Evolutionary conservation across 257 asterid species (phyloP), one percentile per base, ranked within the genome.

Genomic region (Thymus mandschuricus): DNA sequence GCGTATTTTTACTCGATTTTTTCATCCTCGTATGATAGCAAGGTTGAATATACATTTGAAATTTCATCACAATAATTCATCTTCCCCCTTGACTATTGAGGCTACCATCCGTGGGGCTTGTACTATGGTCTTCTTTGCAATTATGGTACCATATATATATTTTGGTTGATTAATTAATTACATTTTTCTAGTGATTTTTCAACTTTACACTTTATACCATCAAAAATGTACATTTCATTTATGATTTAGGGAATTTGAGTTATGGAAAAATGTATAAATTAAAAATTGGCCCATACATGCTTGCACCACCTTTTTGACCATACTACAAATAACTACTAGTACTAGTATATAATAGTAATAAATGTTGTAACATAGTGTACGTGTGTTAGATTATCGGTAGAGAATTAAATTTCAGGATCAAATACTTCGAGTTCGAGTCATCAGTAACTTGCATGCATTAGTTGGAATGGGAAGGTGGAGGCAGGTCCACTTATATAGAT

Each of bases 51-150:
- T 21, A 21, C 21, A 21, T 7, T 38, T 60, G 27, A 15, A 38
- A 9, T 60, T 35, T n/a, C 49, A 60, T 60, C 49, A 59, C 60
- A 54, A 54, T 10, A 54, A 21, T 21, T 54, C 60, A 54, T 3
- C 3, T 52, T 52, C 21, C 11, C 58, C 58, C 58, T 56, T 56
- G 61, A 56, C 61, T 56, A n/a, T 2, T 30, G 61, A 21, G 33
- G 12, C 49, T 10, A 38, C 41, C 41, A 38, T 38, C 41, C 41
- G 41, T 38, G 41, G 41, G 41, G 41, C 6, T 35, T 35, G 40
- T 35, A 3, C 40, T 3, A 35, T 3, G 40, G 40, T 35, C 40
- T 35, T 35, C 40, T 35, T 35, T 35, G 40, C 40, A 3, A 35
- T 35, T 38, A 38, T 38, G 41, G 41, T 38, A 4, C 1, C 6